phyloP scores from a whole-genome alignment of 495 filamentous ascomycete species.

The Halenospora varia region DNA sequence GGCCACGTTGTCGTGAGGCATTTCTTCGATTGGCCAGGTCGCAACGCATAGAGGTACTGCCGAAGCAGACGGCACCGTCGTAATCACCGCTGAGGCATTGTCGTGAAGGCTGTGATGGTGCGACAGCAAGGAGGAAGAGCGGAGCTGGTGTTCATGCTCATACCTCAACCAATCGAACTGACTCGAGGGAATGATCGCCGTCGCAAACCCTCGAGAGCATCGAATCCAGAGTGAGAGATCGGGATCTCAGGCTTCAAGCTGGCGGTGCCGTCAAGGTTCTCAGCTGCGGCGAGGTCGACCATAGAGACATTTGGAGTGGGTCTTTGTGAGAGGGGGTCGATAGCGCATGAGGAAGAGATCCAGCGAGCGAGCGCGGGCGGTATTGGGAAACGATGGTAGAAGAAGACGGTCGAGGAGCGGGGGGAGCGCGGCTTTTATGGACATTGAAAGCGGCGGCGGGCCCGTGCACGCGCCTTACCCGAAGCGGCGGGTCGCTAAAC shows the following conservation, averaged over 20 bases:
- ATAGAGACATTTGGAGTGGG: background rate
- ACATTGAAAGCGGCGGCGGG: slow-evolving; percentile 20
- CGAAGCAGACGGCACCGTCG: background rate
- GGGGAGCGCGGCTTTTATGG: slow-evolving; percentile 16
- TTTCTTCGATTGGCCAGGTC: slow-evolving; percentile 1
- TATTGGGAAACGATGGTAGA: slow-evolving; percentile 22
- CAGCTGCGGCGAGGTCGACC: background rate
- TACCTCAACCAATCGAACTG: slow-evolving; percentile 1
- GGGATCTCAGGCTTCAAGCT: slow-evolving; percentile 1
- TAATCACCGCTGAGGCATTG: slow-evolving; percentile 1
- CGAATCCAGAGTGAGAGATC: slow-evolving; percentile 5
- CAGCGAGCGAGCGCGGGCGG: slow-evolving; percentile 21
- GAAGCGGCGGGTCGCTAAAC: slow-evolving; percentile 16
- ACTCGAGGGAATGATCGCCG: slow-evolving; percentile 2
- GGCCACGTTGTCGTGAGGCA: slow-evolving; percentile 2
- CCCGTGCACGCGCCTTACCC: slow-evolving; percentile 11
- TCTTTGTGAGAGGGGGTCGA: slow-evolving; percentile 23
- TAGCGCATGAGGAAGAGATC: slow-evolving; percentile 20
- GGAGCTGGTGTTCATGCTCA: slow-evolving; percentile 1
- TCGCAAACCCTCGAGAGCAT: background rate
- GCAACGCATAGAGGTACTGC: background rate
- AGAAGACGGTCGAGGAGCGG: slow-evolving; percentile 27
- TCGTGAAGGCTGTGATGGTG: slow-evolving; percentile 2
- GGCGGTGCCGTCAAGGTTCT: slow-evolving; percentile 1
- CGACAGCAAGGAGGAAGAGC: slow-evolving; percentile 4